phyloP scores from a whole-genome alignment of 805 yeast species.

The Schwanniomyces polymorphus region DNA sequence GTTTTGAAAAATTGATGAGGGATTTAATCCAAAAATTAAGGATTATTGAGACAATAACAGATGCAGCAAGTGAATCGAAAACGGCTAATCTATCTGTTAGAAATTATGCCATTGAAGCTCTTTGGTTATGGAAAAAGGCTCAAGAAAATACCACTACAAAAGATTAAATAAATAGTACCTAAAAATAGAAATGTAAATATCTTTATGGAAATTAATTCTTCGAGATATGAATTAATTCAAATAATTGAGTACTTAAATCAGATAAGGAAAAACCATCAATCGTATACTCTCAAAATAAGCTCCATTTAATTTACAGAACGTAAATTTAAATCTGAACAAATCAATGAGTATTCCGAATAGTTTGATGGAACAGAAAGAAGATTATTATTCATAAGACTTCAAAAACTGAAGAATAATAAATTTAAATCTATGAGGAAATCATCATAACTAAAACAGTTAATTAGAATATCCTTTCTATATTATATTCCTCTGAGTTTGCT shows the following conservation, averaged over 20 bases:
- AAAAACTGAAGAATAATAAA: neutral
- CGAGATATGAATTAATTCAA: neutral
- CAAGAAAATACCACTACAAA: constrained; percentile 29
- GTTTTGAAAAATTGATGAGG: constrained; percentile 65
- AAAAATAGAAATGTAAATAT: constrained; percentile 6
- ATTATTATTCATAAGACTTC: neutral
- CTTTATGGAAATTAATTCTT: constrained; percentile 4
- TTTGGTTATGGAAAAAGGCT: constrained; percentile 80
- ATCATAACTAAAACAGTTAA: neutral
- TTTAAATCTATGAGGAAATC: neutral
- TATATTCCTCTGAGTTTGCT: constrained; percentile 6
- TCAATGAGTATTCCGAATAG: neutral
- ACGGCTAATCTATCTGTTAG: constrained; percentile 72
- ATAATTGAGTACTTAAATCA: neutral
- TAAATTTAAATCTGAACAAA: neutral
- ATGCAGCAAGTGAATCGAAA: constrained; percentile 63
- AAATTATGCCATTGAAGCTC: constrained; percentile 83
- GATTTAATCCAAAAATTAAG: constrained; percentile 62
- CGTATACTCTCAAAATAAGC: neutral
- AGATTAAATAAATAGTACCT: constrained; percentile 2
- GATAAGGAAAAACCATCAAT: constrained; percentile 4
- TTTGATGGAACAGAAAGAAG: neutral
- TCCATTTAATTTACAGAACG: neutral
- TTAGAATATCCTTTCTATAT: neutral
- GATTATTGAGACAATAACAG: constrained; percentile 64